Evolutionary conservation across 371 early-diverging fungal genomes (phyloP), one percentile per base, ranked within the genome.

Genomic region (Mortierella sp.): DNA sequence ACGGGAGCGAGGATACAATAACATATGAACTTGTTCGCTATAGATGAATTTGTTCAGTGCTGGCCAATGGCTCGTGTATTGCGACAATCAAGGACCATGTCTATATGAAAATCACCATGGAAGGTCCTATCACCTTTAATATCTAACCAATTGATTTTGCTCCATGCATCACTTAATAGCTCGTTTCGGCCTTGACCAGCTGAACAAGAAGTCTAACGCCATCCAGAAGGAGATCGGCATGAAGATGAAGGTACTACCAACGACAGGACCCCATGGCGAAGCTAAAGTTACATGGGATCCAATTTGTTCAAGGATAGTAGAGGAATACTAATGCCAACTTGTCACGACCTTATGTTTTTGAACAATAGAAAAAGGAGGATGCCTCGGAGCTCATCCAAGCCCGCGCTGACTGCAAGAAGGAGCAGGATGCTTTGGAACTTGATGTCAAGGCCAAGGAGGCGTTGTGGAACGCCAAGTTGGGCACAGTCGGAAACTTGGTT

Each of bases 401-500:
- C 74, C 98, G 98, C 89, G 93, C 90, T 54, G 91, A 89, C 49
- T 89, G 95, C 43, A 93, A 94, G 79, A 91, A 90, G 76, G 92
- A 95, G 81, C 97, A 97, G 89, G 95, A 90, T 63, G 89, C 84
- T 24, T 88, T 97, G 75, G 89, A 90, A 35, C 91, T 91, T 35
- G 89, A 93, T 81, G 93, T 94, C 81, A 96, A 97, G 89, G 95
- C 91, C 72, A 93, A 93, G 83, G 97, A 97, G 82, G 88, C 81
- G 48, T 80, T 86, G 7, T 93, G 96, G 89, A 92, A 92, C 86
- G 86, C 82, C 46, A 96, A 94, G 90, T 91, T 99, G 71, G 88
- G 81, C 72, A 87, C 88, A 11, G 91, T 99, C 75, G 99, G 99
- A 77, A 99, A 99, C 93, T 89, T 99, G 83, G 98, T 99, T 18